Evolutionary conservation across 2,329 filamentous ascomycete genomes (phyloP).

Genomic region (Anisogramma anomala): DNA sequence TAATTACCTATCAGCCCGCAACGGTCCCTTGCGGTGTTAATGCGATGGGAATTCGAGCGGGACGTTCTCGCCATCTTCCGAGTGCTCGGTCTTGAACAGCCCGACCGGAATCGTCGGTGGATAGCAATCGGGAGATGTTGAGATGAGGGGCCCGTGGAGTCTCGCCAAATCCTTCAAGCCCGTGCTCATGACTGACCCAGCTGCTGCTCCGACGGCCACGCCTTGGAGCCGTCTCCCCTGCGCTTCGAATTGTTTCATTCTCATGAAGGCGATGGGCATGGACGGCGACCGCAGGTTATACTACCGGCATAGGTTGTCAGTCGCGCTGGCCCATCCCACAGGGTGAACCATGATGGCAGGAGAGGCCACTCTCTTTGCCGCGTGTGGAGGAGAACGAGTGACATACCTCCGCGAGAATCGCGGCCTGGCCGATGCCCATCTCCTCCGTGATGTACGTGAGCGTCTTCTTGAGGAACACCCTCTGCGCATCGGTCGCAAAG

Average conservation of each 20-base stretch:
- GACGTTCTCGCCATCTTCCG: not conserved
- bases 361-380: too few relatives aligned
- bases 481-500: slow-evolving; percentile 10
- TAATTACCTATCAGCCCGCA: too few relatives aligned
- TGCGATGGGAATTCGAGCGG: not conserved
- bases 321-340: not conserved
- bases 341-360: not conserved
- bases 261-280: slow-evolving; percentile 14
- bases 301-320: not conserved
- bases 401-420: slow-evolving; percentile 12
- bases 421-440: slow-evolving; percentile 14
- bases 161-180: slow-evolving; percentile 4
- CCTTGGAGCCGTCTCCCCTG: slow-evolving; percentile 9
- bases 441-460: slow-evolving; percentile 12
- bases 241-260: slow-evolving; percentile 12
- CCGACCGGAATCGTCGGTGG: not conserved
- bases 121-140: not conserved
- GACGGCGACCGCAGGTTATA: slow-evolving; percentile 11
- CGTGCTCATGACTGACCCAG: slow-evolving; percentile 7
- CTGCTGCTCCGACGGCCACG: slow-evolving; percentile 8
- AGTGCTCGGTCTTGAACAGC: not conserved
- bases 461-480: slow-evolving; percentile 11
- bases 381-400: not conserved
- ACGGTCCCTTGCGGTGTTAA: too few relatives aligned
- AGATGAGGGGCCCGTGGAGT: slow-evolving; percentile 1